phyloP scores from a whole-genome alignment of 352 stramenopile genomes.

The Blastocystis sp. region DNA sequence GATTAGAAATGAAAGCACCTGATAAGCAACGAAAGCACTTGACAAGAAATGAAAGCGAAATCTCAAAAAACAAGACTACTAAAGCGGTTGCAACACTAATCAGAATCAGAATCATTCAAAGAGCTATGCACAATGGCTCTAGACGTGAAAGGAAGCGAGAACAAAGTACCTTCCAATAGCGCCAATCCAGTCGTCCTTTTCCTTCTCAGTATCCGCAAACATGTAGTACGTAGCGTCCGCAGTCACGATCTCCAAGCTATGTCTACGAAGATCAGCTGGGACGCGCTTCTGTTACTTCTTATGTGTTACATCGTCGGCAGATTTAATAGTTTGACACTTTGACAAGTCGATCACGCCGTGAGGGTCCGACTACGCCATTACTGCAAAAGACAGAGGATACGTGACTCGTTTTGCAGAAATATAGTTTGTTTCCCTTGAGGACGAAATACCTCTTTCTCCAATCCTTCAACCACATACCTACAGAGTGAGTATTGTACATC shows the following conservation, averaged over 20 bases:
- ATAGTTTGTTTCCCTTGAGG: conserved; percentile 88
- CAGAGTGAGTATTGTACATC: not conserved
- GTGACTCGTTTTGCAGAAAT: conserved; percentile 83
- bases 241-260: conserved; percentile 87
- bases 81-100: conserved; percentile 10
- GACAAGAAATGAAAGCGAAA: not conserved
- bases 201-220: conserved; percentile 87
- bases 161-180: conserved; percentile 74
- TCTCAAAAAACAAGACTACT: not conserved
- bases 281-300: conserved; percentile 79
- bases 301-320: conserved; percentile 88
- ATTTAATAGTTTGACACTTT: conserved; percentile 87
- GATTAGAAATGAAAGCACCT: not conserved
- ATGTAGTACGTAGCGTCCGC: conserved; percentile 88
- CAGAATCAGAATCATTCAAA: conserved; percentile 18
- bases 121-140: conserved; percentile 56
- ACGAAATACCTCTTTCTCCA: conserved; percentile 88
- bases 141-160: not conserved
- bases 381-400: not conserved
- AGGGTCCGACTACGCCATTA: conserved; percentile 75
- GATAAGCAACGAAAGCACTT: not conserved
- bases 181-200: conserved; percentile 88
- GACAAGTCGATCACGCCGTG: conserved; percentile 87
- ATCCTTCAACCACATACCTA: conserved; percentile 83
- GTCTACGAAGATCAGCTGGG: conserved; percentile 21